Conservation (phyloP, 257 asterid genomes). For the Nicotiana benthamiana region DNA sequence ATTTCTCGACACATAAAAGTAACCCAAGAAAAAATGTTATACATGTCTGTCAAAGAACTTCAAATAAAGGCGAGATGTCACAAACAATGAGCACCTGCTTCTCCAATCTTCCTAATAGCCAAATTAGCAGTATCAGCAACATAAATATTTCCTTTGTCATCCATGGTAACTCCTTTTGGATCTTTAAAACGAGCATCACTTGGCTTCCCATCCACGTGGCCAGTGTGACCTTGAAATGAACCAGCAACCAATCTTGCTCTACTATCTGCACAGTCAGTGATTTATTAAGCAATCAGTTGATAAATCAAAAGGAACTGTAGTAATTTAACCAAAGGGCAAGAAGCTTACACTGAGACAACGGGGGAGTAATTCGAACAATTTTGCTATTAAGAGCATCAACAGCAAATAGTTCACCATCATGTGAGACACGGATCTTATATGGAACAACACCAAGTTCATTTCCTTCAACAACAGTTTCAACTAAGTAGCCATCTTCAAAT, state of each 20-base stretch:
- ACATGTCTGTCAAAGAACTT: neutral
- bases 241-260: conserved; percentile 97
- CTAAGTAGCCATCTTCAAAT: conserved; percentile 88
- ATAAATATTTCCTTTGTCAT: conserved; percentile 91
- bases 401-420: conserved; percentile 91
- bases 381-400: conserved; percentile 89
- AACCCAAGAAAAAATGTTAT: neutral
- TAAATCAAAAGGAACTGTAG: neutral
- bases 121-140: conserved; percentile 87
- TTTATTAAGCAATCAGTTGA: neutral
- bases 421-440: conserved; percentile 60
- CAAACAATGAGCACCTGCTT: conserved; percentile 48
- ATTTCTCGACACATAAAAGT: neutral
- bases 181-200: conserved; percentile 86
- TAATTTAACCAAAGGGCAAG: neutral
- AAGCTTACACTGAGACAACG: conserved; percentile 76
- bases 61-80: neutral
- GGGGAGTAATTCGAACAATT: conserved; percentile 78
- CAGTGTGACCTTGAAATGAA: conserved; percentile 87
- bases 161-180: conserved; percentile 89
- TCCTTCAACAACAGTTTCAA: conserved; percentile 91
- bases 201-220: conserved; percentile 97
- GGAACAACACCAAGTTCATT: conserved; percentile 89
- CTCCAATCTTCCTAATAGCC: conserved; percentile 96
- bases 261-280: conserved; percentile 46